Conservation (phyloP, 495 filamentous ascomycete species). For the Geoglossum glabrum region DNA sequence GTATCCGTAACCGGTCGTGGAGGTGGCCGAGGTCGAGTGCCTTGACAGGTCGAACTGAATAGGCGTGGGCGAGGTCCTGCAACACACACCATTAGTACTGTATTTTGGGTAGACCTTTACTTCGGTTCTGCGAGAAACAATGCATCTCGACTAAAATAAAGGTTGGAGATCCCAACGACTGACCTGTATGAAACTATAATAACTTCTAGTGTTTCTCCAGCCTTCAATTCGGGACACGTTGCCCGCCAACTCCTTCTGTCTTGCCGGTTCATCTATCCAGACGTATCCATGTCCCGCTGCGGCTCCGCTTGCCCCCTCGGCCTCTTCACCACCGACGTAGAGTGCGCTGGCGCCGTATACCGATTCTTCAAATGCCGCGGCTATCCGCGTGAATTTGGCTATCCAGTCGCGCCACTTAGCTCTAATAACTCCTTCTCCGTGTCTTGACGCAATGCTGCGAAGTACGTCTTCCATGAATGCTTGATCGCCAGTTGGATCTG, state of each 20-base stretch:
- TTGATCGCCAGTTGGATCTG: constrained; percentile 70
- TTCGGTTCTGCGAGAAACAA: not conserved
- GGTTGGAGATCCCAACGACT: constrained; percentile 1
- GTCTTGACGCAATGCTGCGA: constrained; percentile 60
- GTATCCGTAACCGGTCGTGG: constrained; percentile 67
- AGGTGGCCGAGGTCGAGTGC: constrained; percentile 75
- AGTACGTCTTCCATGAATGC: constrained; percentile 76
- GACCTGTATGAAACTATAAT: constrained; percentile 85
- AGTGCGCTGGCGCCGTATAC: constrained; percentile 83
- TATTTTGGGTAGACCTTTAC: not conserved
- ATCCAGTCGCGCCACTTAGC: constrained; percentile 85
- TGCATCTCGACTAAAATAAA: not conserved
- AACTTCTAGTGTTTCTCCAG: constrained; percentile 85
- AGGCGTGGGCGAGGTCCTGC: constrained; percentile 42
- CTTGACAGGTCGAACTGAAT: constrained; percentile 54
- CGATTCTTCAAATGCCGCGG: constrained; percentile 83
- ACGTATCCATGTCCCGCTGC: constrained; percentile 81
- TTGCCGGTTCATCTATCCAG: constrained; percentile 67
- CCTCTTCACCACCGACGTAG: constrained; percentile 57
- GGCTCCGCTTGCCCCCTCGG: constrained; percentile 37
- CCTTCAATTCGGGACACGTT: constrained; percentile 86
- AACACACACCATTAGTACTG: not conserved
- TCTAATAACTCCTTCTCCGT: constrained; percentile 77
- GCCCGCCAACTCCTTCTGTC: constrained; percentile 65
- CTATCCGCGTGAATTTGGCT: constrained; percentile 71